Conservation (phyloP, 352 stramenopile genomes). For the Phytophthora citricola region DNA sequence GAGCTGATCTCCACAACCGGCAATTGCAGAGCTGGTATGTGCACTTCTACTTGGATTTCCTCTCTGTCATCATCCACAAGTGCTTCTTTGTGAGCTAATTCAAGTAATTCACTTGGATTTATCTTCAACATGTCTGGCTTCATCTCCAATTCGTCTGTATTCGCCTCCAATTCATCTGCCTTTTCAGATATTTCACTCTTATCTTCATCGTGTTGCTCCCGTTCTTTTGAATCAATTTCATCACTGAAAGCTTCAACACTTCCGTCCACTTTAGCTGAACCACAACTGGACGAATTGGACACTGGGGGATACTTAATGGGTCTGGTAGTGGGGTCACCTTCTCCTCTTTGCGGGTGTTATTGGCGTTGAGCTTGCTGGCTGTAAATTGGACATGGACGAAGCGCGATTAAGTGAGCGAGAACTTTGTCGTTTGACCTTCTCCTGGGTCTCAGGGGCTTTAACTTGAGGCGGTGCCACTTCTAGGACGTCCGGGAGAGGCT, state of each 20-base stretch:
- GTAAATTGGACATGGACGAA: slow-evolving; percentile 1
- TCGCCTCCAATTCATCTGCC: background rate
- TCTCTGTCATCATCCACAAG: background rate
- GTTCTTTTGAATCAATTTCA: too few species aligned
- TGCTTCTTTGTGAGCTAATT: background rate
- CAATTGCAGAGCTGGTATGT: background rate
- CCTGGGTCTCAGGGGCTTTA: background rate
- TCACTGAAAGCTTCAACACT: too few species aligned
- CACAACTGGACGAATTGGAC: too few species aligned
- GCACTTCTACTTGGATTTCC: background rate
- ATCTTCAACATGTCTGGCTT: background rate
- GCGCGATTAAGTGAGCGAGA: slow-evolving; percentile 7
- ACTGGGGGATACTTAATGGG: too few species aligned
- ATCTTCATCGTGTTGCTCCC: background rate
- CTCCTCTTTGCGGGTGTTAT: too few species aligned
- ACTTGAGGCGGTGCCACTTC: slow-evolving; percentile 1
- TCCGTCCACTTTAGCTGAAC: too few species aligned
- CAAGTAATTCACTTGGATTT: background rate
- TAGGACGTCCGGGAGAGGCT: background rate
- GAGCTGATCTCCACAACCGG: slow-evolving; percentile 23
- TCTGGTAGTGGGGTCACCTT: too few species aligned
- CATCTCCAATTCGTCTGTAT: background rate
- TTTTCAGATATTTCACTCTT: background rate
- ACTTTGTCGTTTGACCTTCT: background rate
- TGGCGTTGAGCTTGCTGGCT: background rate